These are phyloP conservation scores for Phytophthora ramorum DNA, from an alignment of 352 stramenopile species.

Conservation along the genomic window DNA sequence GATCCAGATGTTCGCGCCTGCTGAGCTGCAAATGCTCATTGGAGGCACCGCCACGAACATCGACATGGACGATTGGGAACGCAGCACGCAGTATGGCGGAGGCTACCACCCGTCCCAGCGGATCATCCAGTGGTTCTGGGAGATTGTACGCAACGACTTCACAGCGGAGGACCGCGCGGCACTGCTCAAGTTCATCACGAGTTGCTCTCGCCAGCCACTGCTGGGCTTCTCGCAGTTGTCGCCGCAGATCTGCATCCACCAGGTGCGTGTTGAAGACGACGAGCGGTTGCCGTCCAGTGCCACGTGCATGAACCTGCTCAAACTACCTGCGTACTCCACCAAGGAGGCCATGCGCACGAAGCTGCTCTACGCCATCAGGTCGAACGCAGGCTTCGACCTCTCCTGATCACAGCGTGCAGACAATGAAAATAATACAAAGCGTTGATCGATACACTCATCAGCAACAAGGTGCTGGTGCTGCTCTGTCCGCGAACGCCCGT, in stretches of 20 bases:
- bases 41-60: slow-evolving; percentile 93
- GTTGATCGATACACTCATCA: slow-evolving; percentile 16
- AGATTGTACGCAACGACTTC: slow-evolving; percentile 79
- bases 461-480: not conserved
- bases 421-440: slow-evolving; percentile 6
- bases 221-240: slow-evolving; percentile 94
- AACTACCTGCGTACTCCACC: slow-evolving; percentile 96
- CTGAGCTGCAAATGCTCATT: slow-evolving; percentile 95
- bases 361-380: slow-evolving; percentile 95
- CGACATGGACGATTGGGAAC: slow-evolving; percentile 95
- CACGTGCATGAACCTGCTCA: slow-evolving; percentile 98
- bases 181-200: slow-evolving; percentile 97
- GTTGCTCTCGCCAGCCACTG: slow-evolving; percentile 90
- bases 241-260: slow-evolving; percentile 95
- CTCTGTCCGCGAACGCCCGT: slow-evolving; percentile 4
- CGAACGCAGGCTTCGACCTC: slow-evolving; percentile 97
- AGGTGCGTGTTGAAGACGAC: slow-evolving; percentile 78
- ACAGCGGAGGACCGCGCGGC: slow-evolving; percentile 84
- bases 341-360: slow-evolving; percentile 95
- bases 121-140: slow-evolving; percentile 83
- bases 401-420: slow-evolving; percentile 57
- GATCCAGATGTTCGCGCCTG: slow-evolving; percentile 86
- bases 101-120: slow-evolving; percentile 93
- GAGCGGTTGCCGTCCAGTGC: slow-evolving; percentile 79
- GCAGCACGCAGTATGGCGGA: slow-evolving; percentile 93